Base-by-base conservation (phyloP, 805 yeast species). In the Wickerhamiella lipophila region DNA sequence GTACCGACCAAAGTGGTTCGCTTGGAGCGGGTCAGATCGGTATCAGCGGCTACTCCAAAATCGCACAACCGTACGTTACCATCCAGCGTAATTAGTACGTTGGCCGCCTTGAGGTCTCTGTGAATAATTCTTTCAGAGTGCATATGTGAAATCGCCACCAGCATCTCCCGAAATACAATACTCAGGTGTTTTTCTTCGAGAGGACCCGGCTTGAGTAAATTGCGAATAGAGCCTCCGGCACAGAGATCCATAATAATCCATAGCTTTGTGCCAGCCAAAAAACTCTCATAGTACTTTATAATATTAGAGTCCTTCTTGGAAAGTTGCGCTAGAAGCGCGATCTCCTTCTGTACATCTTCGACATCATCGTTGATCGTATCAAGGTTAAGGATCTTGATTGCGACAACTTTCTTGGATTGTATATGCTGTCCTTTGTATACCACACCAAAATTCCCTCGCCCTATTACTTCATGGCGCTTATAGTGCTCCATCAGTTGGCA, bases 161-260 rank as follows among this genome's bases (percentile, higher is more conserved):
- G 68, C 36, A 86, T 64, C 61, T 92, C 99, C 47, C 97, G 71
- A 51, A 83, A 76, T 7, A 92, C 77, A n/a, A 94, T 81, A 15
- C 88, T 81, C 32, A 83, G 77, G 60, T 83, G 81, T 58, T 73
- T 73, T 60, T 92, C 99, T 53, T 87, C 96, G 35, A 94, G 73
- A 32, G 76, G 77, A 0, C 98, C 98, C 0, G 96, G 87, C 58
- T 80, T 77, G 50, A 89, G 60, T 42, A 92, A 68, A 1, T 96
- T 84, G 53, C 98, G 73, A 49, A 85, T 76, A 1, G 95, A 83
- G 0, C 99, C 99, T 13, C 98, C 99, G 0, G 95, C 92, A 65
- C 97, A 89, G 60, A 83, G 78, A 60, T 92, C 99, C 96, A 92
- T 92, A 51, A 92, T 79, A 62, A 92, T 88, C 97, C 98, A 92